Conservation (phyloP, 225 moss, liverwort and hornwort genomes). For the Polytrichum formosum region DNA sequence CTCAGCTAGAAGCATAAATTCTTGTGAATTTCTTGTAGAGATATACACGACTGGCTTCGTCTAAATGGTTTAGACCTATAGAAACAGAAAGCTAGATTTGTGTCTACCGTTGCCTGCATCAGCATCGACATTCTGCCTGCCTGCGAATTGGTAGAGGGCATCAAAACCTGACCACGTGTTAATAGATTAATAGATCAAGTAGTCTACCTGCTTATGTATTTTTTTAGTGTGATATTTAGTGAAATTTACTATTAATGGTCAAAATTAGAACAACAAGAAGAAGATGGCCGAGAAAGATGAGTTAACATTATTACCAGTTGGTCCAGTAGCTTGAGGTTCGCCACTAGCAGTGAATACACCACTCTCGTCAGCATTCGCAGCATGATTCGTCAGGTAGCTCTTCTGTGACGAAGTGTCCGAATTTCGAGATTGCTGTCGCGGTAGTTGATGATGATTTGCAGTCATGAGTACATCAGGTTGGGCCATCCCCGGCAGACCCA, state of each 20-base stretch:
- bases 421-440: slow-evolving; percentile 46
- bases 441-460: slow-evolving; percentile 30
- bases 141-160: too few relatives aligned
- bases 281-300: neutral
- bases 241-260: too few relatives aligned
- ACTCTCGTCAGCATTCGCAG: slow-evolving; percentile 46
- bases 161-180: slow-evolving; percentile 11
- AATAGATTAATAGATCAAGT: neutral
- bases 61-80: too few relatives aligned
- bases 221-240: too few relatives aligned
- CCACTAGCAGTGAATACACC: slow-evolving; percentile 41
- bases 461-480: slow-evolving; percentile 29
- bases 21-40: too few relatives aligned
- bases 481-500: slow-evolving; percentile 30
- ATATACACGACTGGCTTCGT: too few relatives aligned
- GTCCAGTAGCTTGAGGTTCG: slow-evolving; percentile 29
- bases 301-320: slow-evolving; percentile 30
- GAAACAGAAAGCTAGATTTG: too few relatives aligned
- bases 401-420: slow-evolving; percentile 53
- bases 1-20: too few relatives aligned
- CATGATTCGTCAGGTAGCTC: slow-evolving; percentile 52
- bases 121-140: too few relatives aligned
- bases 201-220: neutral
- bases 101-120: too few relatives aligned
- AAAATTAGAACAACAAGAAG: neutral